These are phyloP conservation scores for Alternaria ventricosa DNA, from an alignment of 2,329 filamentous ascomycete species.

Conservation along the genomic window DNA sequence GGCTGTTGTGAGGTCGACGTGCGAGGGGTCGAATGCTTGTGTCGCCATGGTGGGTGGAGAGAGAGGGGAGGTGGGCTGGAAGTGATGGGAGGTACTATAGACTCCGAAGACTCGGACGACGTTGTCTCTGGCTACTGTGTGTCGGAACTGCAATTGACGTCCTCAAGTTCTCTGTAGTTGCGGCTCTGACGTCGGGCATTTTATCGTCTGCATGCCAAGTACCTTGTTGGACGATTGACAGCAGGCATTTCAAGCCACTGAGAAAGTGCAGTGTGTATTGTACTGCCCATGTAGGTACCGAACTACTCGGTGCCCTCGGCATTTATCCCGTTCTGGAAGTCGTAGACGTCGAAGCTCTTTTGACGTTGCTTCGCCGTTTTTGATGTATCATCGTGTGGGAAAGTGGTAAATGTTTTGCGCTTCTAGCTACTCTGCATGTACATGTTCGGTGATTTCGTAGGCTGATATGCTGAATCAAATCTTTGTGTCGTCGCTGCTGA, in stretches of 20 bases:
- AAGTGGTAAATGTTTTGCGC: not conserved
- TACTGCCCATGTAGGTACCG: not conserved
- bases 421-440: not conserved
- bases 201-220: not conserved
- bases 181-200: not conserved
- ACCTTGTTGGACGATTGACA: constrained; percentile 8
- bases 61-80: not conserved
- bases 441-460: not conserved
- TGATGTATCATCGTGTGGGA: not conserved
- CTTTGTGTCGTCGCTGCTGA: not conserved
- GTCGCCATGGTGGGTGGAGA: not conserved
- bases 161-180: not conserved
- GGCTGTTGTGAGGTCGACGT: constrained; percentile 2
- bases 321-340: not conserved
- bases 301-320: not conserved
- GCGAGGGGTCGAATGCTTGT: not conserved
- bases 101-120: not conserved
- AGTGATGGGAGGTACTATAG: not conserved
- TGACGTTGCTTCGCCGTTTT: not conserved
- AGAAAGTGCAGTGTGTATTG: not conserved
- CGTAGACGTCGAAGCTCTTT: not conserved
- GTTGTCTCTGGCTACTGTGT: not conserved
- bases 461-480: too few relatives aligned
- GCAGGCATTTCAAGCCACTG: not conserved
- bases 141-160: too few relatives aligned